Evolutionary conservation across 768 basidiomycete species (phyloP).

Genomic region (Psilocybe cubensis): DNA sequence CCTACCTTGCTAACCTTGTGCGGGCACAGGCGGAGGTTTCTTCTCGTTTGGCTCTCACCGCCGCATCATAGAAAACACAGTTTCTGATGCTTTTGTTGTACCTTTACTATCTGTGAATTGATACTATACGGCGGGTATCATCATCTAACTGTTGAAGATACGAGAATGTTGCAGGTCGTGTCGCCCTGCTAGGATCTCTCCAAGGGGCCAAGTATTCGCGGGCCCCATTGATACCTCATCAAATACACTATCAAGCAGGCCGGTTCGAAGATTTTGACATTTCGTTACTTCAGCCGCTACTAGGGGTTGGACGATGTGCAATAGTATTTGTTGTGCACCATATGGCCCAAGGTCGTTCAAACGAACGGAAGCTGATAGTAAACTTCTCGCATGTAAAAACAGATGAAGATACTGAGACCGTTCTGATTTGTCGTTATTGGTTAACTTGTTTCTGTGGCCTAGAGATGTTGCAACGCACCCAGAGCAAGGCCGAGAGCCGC

Average conservation of each 20-base stretch:
- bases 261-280: slow-evolving; percentile 54
- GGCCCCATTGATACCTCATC: slow-evolving; percentile 59
- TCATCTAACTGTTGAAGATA: slow-evolving; percentile 85
- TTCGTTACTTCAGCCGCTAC: slow-evolving; percentile 56
- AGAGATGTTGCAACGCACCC: slow-evolving; percentile 45
- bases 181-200: slow-evolving; percentile 86
- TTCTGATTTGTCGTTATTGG: slow-evolving; percentile 44
- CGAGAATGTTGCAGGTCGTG: slow-evolving; percentile 96
- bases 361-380: slow-evolving; percentile 91
- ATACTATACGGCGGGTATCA: slow-evolving; percentile 14
- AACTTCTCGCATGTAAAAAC: slow-evolving; percentile 88
- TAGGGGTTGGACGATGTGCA: slow-evolving; percentile 71
- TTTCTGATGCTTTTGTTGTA: slow-evolving; percentile 16
- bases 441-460: slow-evolving; percentile 3
- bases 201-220: slow-evolving; percentile 93
- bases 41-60: slow-evolving; percentile 79
- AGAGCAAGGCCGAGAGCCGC: slow-evolving; percentile 73
- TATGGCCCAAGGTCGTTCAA: slow-evolving; percentile 94
- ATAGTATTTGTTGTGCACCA: slow-evolving; percentile 83
- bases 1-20: slow-evolving; percentile 92
- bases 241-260: slow-evolving; percentile 37
- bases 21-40: slow-evolving; percentile 94
- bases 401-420: slow-evolving; percentile 87
- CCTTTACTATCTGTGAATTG: slow-evolving; percentile 12
- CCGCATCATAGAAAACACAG: slow-evolving; percentile 39